phyloP scores from a whole-genome alignment of 371 early-diverging fungal genomes.

The Rhizoclosmatium hyalinum region DNA sequence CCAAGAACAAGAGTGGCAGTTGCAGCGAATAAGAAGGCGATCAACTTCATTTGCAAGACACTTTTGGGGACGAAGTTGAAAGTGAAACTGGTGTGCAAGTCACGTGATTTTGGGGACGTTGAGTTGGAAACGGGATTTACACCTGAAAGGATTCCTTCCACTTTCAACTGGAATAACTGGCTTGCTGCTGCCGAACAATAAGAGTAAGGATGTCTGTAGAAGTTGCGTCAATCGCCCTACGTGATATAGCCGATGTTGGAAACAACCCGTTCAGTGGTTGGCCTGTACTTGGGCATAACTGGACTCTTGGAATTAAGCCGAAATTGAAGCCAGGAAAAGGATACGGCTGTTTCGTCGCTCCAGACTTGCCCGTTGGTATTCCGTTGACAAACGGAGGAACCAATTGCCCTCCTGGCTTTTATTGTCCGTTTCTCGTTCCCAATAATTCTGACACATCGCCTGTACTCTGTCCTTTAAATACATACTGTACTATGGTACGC shows the following conservation, averaged over 20 bases:
- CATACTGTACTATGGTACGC: constrained; percentile 18
- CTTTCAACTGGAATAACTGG: neutral
- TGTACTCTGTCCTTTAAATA: constrained; percentile 28
- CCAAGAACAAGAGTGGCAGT: constrained; percentile 2
- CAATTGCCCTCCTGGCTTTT: constrained; percentile 23
- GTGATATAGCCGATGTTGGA: neutral
- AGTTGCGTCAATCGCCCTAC: neutral
- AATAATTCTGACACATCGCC: constrained; percentile 20
- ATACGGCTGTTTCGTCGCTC: constrained; percentile 32
- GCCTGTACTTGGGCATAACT: constrained; percentile 13
- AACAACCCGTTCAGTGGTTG: constrained; percentile 19
- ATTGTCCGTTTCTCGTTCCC: constrained; percentile 24
- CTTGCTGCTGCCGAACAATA: neutral
- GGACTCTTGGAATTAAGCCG: constrained; percentile 6
- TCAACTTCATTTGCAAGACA: neutral
- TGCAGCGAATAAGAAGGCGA: neutral
- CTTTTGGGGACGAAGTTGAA: neutral
- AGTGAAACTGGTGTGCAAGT: neutral
- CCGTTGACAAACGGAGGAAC: neutral
- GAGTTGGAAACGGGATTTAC: neutral
- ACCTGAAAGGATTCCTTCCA: neutral
- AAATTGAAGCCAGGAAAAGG: constrained; percentile 29
- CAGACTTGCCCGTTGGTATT: constrained; percentile 16
- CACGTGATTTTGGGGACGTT: neutral
- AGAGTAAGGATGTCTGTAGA: neutral